A percentile compares a stretch with the other conserved stretches of the same genome.
Evolutionary conservation across 2,329 filamentous ascomycete genomes (phyloP).

Genomic region (Nigrograna mackinnonii): DNA sequence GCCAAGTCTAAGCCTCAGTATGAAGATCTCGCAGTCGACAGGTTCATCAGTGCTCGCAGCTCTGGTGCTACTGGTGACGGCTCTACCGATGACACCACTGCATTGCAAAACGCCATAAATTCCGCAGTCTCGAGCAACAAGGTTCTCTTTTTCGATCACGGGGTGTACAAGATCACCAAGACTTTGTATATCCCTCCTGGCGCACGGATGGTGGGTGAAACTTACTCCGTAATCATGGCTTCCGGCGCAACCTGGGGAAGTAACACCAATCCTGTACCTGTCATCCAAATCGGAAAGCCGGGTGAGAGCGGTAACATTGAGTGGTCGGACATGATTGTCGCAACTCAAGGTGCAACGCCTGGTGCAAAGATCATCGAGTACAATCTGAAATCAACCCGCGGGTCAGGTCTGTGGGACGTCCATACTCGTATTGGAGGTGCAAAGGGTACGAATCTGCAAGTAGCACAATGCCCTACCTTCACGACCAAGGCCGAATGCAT

Average conservation of each 20-base stretch:
- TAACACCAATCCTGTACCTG: slow-evolving; percentile 63
- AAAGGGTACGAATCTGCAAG: slow-evolving; percentile 77
- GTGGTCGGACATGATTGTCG: slow-evolving; percentile 74
- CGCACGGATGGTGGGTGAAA: slow-evolving; percentile 81
- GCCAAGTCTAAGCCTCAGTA: slow-evolving; percentile 56
- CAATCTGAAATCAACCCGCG: slow-evolving; percentile 58
- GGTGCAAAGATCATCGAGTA: slow-evolving; percentile 75
- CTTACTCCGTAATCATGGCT: slow-evolving; percentile 84
- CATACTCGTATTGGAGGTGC: slow-evolving; percentile 85
- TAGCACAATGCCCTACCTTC: slow-evolving; percentile 75
- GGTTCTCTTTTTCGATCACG: slow-evolving; percentile 63
- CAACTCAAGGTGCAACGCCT: slow-evolving; percentile 68
- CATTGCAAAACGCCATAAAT: slow-evolving; percentile 76
- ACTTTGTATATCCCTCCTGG: slow-evolving; percentile 66
- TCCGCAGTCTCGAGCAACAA: slow-evolving; percentile 58
- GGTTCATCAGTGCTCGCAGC: slow-evolving; percentile 60
- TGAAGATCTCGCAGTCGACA: slow-evolving; percentile 55
- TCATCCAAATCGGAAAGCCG: slow-evolving; percentile 67
- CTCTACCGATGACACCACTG: slow-evolving; percentile 77
- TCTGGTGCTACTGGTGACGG: slow-evolving; percentile 75
- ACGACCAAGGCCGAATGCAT: slow-evolving; percentile 66
- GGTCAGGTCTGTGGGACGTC: slow-evolving; percentile 80
- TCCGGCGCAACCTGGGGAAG: slow-evolving; percentile 58
- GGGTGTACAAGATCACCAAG: slow-evolving; percentile 60
- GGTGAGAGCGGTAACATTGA: slow-evolving; percentile 71